Percentiles rank a stretch among this genome's conserved stretches.
These are phyloP conservation scores for Mallotus japonicus DNA, from an alignment of 441 rosid genomes.

Conservation along the genomic window DNA sequence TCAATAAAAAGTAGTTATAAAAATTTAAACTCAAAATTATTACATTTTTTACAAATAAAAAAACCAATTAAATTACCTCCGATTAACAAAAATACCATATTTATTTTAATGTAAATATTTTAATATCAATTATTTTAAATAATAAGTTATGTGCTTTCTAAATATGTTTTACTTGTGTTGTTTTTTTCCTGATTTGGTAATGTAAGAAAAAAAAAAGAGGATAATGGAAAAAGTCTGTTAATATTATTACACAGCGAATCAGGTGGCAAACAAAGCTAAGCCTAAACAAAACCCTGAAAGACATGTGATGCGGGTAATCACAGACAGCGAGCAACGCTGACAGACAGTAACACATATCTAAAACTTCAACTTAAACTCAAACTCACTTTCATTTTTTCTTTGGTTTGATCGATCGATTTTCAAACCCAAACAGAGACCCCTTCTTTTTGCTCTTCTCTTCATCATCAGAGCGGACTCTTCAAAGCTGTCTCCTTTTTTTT, in stretches of 20 bases:
- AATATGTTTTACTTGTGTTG: no score
- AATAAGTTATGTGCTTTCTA: no score
- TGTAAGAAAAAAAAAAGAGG: neutral
- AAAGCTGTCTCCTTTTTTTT: no score
- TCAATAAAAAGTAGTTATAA: no score
- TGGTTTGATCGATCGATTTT: conserved; percentile 22
- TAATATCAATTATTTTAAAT: no score
- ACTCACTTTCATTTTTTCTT: neutral
- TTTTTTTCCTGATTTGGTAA: neutral
- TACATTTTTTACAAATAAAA: no score
- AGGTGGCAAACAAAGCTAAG: neutral
- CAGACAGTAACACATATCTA: neutral
- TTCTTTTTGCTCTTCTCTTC: neutral
- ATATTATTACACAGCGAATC: neutral
- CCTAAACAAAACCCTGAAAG: neutral
- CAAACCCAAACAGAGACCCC: neutral
- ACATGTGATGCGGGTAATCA: neutral
- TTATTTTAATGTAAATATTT: no score
- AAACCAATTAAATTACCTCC: no score
- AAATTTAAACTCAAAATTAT: no score
- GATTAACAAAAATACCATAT: no score
- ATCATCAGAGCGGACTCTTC: neutral
- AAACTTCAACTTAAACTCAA: neutral
- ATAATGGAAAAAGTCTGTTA: neutral
- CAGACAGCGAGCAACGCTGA: neutral